Conservation (phyloP, 108 stramenopile species). For the Cyclotella atomus region DNA sequence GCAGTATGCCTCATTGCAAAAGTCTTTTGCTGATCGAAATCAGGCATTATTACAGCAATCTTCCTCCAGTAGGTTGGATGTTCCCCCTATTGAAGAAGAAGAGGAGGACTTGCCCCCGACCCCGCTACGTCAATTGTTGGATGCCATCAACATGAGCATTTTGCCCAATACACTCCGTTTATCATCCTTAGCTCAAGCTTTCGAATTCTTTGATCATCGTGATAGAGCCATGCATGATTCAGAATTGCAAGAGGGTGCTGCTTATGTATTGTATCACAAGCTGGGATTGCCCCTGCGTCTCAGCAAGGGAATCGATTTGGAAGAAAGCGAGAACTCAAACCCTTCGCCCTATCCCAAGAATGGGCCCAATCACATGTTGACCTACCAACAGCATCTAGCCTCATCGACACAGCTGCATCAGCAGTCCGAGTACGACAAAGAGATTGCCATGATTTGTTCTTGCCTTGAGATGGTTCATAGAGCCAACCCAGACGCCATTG, state of each 20-base stretch:
- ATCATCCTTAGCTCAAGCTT: slow-evolving; percentile 42
- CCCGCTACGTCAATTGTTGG: slow-evolving; percentile 50
- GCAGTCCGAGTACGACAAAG: slow-evolving; percentile 50
- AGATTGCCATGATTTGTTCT: slow-evolving; percentile 58
- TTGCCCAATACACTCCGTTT: slow-evolving; percentile 51
- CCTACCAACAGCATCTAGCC: slow-evolving; percentile 29
- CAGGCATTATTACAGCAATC: not conserved
- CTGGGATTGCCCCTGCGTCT: slow-evolving; percentile 48
- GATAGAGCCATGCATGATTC: slow-evolving; percentile 53
- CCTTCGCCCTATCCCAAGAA: not conserved
- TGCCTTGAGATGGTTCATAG: slow-evolving; percentile 67
- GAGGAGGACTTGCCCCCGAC: slow-evolving; percentile 34
- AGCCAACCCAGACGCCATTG: slow-evolving; percentile 57
- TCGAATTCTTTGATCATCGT: slow-evolving; percentile 60
- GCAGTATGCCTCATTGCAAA: not conserved
- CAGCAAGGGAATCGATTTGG: slow-evolving; percentile 14
- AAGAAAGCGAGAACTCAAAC: not conserved
- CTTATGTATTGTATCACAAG: slow-evolving; percentile 57
- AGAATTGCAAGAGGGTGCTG: slow-evolving; percentile 56
- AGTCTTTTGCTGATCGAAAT: not conserved
- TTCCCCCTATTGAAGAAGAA: slow-evolving; percentile 19
- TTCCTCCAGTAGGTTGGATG: not conserved
- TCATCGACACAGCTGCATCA: slow-evolving; percentile 27
- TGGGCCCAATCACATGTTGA: slow-evolving; percentile 19
- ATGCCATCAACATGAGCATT: slow-evolving; percentile 61